Percentiles rank a stretch among this genome's conserved stretches.
phyloP scores from a whole-genome alignment of 306 rosid species.

The Sphenostylis stenocarpa region DNA sequence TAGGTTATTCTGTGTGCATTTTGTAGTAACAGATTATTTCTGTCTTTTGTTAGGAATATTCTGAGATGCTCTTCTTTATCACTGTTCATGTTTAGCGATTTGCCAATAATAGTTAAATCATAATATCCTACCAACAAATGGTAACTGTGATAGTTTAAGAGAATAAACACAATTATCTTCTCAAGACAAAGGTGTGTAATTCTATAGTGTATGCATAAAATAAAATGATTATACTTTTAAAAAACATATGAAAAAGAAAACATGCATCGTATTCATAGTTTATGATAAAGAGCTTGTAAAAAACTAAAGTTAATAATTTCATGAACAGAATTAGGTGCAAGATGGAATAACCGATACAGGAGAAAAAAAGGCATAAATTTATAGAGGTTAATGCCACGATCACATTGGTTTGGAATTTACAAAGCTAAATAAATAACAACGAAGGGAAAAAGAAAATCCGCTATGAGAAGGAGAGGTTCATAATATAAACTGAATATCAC shows the following conservation, averaged over 20 bases:
- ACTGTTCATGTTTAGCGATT: no score
- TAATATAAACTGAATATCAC: not conserved
- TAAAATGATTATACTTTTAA: not conserved
- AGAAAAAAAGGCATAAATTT: not conserved
- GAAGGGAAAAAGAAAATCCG: not conserved
- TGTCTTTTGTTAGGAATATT: no score
- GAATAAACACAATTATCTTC: no score
- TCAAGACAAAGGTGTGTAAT: not conserved
- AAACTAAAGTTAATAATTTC: not conserved
- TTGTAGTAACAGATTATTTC: no score
- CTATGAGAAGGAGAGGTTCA: not conserved
- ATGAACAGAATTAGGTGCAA: not conserved
- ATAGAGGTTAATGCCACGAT: not conserved
- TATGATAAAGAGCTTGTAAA: not conserved
- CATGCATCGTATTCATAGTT: not conserved
- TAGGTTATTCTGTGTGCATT: no score
- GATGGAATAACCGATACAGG: not conserved
- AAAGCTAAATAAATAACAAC: slow-evolving; percentile 17
- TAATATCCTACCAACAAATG: no score
- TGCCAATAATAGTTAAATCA: no score
- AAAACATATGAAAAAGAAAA: not conserved
- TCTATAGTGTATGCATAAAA: no score
- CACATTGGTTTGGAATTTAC: slow-evolving; percentile 28
- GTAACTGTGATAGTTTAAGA: no score
- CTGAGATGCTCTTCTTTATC: no score